Conservation (phyloP, 108 stramenopile genomes). For the Fistulifera pelliculosa region DNA sequence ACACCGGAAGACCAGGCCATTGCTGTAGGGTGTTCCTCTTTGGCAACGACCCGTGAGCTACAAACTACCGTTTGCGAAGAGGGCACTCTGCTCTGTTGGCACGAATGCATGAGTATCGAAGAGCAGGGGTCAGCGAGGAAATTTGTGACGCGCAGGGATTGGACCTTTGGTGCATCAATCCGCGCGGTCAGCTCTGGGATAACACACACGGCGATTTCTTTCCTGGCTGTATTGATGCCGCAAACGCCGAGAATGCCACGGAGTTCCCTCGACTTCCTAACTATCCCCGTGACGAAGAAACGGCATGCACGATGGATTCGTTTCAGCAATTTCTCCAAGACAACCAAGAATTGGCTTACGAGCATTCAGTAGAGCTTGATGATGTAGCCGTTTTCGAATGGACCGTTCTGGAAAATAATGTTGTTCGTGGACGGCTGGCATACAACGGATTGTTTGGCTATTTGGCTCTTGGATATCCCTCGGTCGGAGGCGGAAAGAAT, state of each 20-base stretch:
- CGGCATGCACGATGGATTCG: not conserved
- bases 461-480: conserved; percentile 36
- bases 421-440: conserved; percentile 9
- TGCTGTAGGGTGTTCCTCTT: conserved; percentile 36
- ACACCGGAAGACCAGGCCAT: not conserved
- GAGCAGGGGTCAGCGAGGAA: conserved; percentile 35
- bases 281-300: conserved; percentile 4
- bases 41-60: conserved; percentile 24
- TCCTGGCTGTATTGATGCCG: conserved; percentile 10
- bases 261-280: not conserved
- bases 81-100: conserved; percentile 67
- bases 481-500: conserved; percentile 19
- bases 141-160: conserved; percentile 43
- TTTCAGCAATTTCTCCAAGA: not conserved
- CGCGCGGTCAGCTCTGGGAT: conserved; percentile 31
- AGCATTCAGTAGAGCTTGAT: not conserved
- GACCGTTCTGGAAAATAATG: not conserved
- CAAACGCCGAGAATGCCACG: not conserved
- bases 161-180: conserved; percentile 51
- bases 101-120: conserved; percentile 51
- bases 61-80: conserved; percentile 34
- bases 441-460: conserved; percentile 49
- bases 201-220: conserved; percentile 24
- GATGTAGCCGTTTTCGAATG: not conserved
- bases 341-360: not conserved